These are phyloP conservation scores for Mortierella sp. DNA, from an alignment of 371 early-diverging fungal species.

Conservation along the genomic window DNA sequence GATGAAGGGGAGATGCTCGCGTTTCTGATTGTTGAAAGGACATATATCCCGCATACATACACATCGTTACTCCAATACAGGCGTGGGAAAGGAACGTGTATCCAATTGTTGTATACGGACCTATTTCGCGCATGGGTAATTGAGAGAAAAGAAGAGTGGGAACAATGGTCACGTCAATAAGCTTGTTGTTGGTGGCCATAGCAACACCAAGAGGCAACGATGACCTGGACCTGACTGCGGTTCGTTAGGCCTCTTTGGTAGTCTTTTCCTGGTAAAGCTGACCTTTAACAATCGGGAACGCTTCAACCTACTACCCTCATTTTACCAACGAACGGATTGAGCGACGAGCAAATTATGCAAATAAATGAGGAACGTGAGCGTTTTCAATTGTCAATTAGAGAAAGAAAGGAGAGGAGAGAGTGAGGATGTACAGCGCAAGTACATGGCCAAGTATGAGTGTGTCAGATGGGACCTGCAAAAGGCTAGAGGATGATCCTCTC, in stretches of 20 bases:
- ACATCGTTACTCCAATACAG: no score
- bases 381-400: constrained; percentile 3
- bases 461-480: not conserved
- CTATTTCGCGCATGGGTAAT: no score
- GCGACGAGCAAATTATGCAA: not conserved
- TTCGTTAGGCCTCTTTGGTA: not conserved
- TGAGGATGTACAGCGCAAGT: not conserved
- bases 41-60: no score
- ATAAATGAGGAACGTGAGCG: not conserved
- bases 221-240: not conserved
- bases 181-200: no score
- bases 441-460: not conserved
- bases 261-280: not conserved
- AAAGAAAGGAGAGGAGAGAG: not conserved
- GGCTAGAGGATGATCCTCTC: not conserved
- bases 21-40: no score
- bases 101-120: no score
- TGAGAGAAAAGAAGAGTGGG: no score
- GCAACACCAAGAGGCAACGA: no score
- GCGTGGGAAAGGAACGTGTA: no score
- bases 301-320: not conserved
- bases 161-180: no score
- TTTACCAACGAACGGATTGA: not conserved
- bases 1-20: no score
- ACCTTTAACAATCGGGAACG: not conserved